A percentile compares a stretch with the other conserved stretches of the same genome.
Conservation (phyloP, 805 yeast genomes). For the Kuraishia floccosa region DNA sequence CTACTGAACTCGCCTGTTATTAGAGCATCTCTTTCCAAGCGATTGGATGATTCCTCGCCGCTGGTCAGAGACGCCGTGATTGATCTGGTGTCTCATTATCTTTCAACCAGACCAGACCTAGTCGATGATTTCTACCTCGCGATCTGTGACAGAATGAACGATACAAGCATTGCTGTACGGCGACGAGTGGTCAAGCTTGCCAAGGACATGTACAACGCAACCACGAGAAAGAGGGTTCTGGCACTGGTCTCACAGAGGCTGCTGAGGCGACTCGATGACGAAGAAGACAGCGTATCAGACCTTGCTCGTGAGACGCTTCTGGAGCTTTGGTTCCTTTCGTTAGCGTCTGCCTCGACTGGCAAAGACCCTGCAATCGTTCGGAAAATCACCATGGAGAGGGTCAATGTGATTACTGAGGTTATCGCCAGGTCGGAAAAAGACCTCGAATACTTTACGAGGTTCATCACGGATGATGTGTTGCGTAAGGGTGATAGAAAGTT, state of each 20-base stretch:
- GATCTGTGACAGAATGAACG: constrained; percentile 37
- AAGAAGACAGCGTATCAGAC: constrained; percentile 44
- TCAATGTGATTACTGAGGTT: constrained; percentile 26
- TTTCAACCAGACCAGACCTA: constrained; percentile 29
- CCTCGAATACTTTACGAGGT: constrained; percentile 32
- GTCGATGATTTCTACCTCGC: constrained; percentile 36
- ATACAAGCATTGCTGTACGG: constrained; percentile 55
- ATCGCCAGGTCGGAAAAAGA: constrained; percentile 24
- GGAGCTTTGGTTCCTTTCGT: constrained; percentile 22
- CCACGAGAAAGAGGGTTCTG: constrained; percentile 19
- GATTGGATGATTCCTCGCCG: constrained; percentile 52
- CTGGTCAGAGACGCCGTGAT: constrained; percentile 69
- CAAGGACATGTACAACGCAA: constrained; percentile 29
- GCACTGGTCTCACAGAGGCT: constrained; percentile 37
- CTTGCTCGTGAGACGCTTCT: constrained; percentile 24
- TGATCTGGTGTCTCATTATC: constrained; percentile 45
- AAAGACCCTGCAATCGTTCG: constrained; percentile 2
- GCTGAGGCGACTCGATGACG: constrained; percentile 52
- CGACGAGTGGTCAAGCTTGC: constrained; percentile 47
- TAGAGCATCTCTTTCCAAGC: constrained; percentile 35
- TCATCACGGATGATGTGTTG: constrained; percentile 32
- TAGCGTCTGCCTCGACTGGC: constrained; percentile 2
- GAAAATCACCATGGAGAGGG: constrained; percentile 3
- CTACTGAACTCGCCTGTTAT: constrained; percentile 40
- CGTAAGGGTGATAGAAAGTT: constrained; percentile 13